Percentiles rank a stretch among this genome's conserved stretches.
These are phyloP conservation scores for Apiospora malaysiana DNA, from an alignment of 2,329 filamentous ascomycete genomes.

Conservation along the genomic window DNA sequence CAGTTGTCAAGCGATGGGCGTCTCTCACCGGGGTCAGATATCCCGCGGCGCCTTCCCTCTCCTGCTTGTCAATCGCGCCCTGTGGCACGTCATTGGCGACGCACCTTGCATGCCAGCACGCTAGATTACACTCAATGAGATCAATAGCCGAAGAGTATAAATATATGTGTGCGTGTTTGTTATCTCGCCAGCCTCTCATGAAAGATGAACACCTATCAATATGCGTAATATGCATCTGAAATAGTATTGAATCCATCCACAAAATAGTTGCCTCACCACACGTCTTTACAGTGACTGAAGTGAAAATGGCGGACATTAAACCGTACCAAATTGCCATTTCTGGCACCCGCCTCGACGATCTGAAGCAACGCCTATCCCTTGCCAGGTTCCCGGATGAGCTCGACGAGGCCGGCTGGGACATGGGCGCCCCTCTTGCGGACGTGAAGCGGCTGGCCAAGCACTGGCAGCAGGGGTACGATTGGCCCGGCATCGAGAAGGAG, in stretches of 20 bases:
- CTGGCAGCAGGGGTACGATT: conserved; percentile 44
- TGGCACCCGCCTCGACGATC: conserved; percentile 39
- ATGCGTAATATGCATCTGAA: neutral
- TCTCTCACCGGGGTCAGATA: neutral
- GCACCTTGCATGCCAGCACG: neutral
- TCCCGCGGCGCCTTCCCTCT: neutral
- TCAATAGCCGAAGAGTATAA: neutral
- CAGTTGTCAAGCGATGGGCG: neutral
- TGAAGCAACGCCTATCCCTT: conserved; percentile 42
- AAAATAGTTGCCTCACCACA: neutral
- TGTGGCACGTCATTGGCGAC: conserved; percentile 5
- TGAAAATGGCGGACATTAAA: conserved; percentile 38
- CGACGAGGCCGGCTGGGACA: conserved; percentile 45
- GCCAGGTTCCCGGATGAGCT: conserved; percentile 47
- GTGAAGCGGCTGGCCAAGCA: conserved; percentile 42
- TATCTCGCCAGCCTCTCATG: neutral
- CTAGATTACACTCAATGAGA: neutral
- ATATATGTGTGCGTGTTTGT: neutral
- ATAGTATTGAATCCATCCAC: neutral
- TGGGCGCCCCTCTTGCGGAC: conserved; percentile 44
- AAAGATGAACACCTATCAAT: neutral
- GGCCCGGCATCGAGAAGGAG: conserved; percentile 41
- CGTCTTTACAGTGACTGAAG: neutral
- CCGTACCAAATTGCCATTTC: conserved; percentile 43
- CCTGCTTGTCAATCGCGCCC: neutral